Base-by-base conservation (phyloP, 371 early-diverging fungal species). In the Rhizopus delemar region DNA sequence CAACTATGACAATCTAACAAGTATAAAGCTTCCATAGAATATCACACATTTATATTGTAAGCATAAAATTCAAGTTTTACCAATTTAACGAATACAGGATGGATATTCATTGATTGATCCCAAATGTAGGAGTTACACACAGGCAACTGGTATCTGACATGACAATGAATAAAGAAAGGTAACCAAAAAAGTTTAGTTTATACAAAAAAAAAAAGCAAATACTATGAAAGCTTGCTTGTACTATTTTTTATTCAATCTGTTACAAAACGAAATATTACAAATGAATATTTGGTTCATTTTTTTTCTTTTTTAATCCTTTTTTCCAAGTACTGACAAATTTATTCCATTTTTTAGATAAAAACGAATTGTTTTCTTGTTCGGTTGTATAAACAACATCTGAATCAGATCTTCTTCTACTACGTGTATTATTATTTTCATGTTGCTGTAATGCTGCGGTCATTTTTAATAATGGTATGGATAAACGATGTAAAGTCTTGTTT, bases 391-490 rank as follows among this genome's bases (percentile, higher is more conserved):
- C 29, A 28, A 65, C 11, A 53, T 65, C 57, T 5, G 66, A 60
- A 53, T 60, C 61, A 12, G 66, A 65, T 43, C 61, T 52, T 57
- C 61, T 60, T 56, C 60, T 41, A 3, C 41, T 41, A 4, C 51
- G 16, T 29, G 11, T 48, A 15, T 48, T 31, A 31, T 33, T 41
- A 28, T 53, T 31, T 5, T 46, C 33, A 12, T 49, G 41, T 51
- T 41, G 16, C 36, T 53, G 50, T 41, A 53, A 16, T 31, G 38
- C 52, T 39, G 57, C 41, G 13, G 63, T 53, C 11, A 60, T 49
- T 41, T 53, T 52, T 13, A 65, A 32, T 43, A 65, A 35, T 13
- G 66, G 66, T 22, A 65, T 39, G 15, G 66, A 65, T 6, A 65
- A 36, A 31, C 66, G 46, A 48, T 65, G 60, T 6, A 65, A 22